A percentile compares a stretch with the other conserved stretches of the same genome.
Evolutionary conservation across 352 stramenopile genomes (phyloP).

Genomic region (Phytophthora pluvialis): DNA sequence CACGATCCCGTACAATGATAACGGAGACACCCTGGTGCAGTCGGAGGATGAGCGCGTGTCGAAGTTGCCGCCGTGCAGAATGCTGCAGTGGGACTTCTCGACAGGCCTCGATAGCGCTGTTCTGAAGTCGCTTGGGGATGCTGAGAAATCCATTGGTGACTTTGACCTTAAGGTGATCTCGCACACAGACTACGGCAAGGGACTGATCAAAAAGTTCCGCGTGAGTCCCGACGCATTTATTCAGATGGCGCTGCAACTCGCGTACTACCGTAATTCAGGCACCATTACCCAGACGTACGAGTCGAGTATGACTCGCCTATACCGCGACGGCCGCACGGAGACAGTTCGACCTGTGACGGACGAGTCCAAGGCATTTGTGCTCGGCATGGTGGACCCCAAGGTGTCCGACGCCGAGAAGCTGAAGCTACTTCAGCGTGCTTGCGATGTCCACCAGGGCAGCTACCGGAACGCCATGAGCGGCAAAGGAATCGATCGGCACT

Average conservation of each 20-base stretch:
- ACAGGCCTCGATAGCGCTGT: conserved; percentile 59
- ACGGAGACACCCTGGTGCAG: conserved; percentile 51
- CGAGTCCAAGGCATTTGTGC: conserved; percentile 91
- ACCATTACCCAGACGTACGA: conserved; percentile 97
- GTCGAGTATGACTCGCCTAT: conserved; percentile 96
- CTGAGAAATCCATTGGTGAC: conserved; percentile 72
- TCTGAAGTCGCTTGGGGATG: conserved; percentile 58
- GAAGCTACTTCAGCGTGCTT: conserved; percentile 88
- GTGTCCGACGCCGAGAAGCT: conserved; percentile 79
- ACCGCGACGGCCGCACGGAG: conserved; percentile 96
- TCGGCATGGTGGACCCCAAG: conserved; percentile 82
- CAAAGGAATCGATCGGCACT: conserved; percentile 94
- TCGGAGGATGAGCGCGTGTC: conserved; percentile 56
- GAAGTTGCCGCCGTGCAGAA: conserved; percentile 54
- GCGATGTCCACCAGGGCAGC: conserved; percentile 91
- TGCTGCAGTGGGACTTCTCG: conserved; percentile 70
- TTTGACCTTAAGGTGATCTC: conserved; percentile 92
- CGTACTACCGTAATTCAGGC: conserved; percentile 93
- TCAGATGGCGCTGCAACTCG: conserved; percentile 97
- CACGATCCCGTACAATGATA: conserved; percentile 58
- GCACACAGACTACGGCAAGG: conserved; percentile 91
- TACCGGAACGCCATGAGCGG: conserved; percentile 91
- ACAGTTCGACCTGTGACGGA: conserved; percentile 92
- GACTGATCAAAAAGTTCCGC: conserved; percentile 90
- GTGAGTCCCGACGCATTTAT: conserved; percentile 96